Conservation (phyloP, 2,329 filamentous ascomycete genomes). For the Xylariaceae sp. region DNA sequence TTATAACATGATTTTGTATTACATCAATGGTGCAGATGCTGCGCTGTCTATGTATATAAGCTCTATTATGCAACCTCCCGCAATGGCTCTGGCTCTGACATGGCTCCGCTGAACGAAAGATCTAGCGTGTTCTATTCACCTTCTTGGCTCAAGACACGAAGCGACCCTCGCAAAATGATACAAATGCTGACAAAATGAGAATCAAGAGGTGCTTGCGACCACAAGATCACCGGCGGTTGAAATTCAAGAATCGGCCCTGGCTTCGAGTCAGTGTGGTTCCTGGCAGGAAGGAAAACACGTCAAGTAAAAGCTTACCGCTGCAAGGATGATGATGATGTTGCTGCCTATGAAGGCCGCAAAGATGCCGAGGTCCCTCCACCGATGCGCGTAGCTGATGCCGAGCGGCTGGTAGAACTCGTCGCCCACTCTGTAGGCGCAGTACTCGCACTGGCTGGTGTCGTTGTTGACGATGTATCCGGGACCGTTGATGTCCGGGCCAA, state of each 20-base stretch:
- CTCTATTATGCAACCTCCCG: no score
- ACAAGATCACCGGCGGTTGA: slow-evolving; percentile 40
- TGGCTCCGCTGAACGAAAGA: no score
- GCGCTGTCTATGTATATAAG: no score
- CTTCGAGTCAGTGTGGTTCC: slow-evolving; percentile 9
- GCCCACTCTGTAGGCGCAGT: slow-evolving; percentile 74
- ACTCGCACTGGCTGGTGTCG: slow-evolving; percentile 60
- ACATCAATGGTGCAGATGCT: no score
- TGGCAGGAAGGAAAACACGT: slow-evolving; percentile 1
- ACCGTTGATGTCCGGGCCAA: slow-evolving; percentile 47
- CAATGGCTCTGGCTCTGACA: no score
- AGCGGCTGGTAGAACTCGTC: slow-evolving; percentile 72
- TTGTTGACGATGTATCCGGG: slow-evolving; percentile 65
- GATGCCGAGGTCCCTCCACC: slow-evolving; percentile 82
- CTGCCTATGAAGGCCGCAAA: slow-evolving; percentile 67
- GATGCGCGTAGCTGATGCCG: slow-evolving; percentile 55
- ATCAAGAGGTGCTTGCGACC: no score
- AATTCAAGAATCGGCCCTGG: slow-evolving; percentile 45
- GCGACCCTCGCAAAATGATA: no score
- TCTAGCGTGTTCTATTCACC: no score
- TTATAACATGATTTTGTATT: no score
- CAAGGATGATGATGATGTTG: slow-evolving; percentile 58
- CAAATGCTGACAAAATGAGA: no score
- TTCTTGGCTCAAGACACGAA: no score
- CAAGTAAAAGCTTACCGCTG: slow-evolving; percentile 36